Evolutionary conservation across 139 green algal genomes (phyloP).

Genomic region (Ettlia oleoabundans): DNA sequence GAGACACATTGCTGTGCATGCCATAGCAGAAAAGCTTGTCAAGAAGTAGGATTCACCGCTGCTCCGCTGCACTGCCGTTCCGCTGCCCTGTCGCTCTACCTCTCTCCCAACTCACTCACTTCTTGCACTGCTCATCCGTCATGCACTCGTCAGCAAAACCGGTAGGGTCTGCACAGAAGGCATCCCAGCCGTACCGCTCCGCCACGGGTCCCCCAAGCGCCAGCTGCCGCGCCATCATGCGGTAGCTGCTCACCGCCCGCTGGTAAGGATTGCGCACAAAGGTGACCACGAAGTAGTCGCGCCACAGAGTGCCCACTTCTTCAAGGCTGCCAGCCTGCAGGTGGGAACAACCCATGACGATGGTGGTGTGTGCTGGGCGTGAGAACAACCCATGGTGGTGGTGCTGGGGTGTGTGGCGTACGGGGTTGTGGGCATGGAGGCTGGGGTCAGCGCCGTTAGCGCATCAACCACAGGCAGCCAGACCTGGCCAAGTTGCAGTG

Average conservation of each 20-base stretch:
- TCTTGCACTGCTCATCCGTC: constrained; percentile 15
- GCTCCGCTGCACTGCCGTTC: too few relatives aligned
- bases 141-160: constrained; percentile 24
- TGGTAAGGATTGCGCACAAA: constrained; percentile 45
- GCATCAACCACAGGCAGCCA: neutral
- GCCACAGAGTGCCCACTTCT: constrained; percentile 5
- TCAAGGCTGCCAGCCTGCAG: neutral
- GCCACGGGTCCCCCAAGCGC: neutral
- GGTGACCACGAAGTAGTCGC: constrained; percentile 41
- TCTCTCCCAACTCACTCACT: constrained; percentile 4
- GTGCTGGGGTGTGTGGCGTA: too few relatives aligned
- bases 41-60: too few relatives aligned
- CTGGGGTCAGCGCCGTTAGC: too few relatives aligned
- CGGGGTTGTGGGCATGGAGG: too few relatives aligned
- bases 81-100: neutral
- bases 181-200: constrained; percentile 5
- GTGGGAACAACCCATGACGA: neutral
- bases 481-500: too few relatives aligned
- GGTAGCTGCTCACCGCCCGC: constrained; percentile 30
- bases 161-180: constrained; percentile 20
- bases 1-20: too few relatives aligned
- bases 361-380: too few relatives aligned
- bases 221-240: constrained; percentile 41
- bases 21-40: too few relatives aligned
- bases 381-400: too few relatives aligned